Conservation (phyloP, 306 rosid species). For the Cyamopsis tetragonoloba region DNA sequence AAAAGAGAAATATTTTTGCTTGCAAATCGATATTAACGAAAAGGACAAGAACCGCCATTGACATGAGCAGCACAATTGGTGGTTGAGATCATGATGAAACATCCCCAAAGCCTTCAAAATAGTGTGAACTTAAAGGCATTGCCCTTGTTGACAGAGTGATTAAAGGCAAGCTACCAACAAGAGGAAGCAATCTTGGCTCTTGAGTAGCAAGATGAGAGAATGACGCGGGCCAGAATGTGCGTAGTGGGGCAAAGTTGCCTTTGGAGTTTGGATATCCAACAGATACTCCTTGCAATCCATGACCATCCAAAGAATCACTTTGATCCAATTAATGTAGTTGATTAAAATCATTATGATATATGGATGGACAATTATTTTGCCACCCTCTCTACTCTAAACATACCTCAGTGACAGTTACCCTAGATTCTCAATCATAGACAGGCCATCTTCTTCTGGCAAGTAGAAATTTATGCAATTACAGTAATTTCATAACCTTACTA, state of each 20-base stretch:
- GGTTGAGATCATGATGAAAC: constrained; percentile 65
- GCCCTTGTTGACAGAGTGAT: not conserved
- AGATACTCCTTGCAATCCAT: not conserved
- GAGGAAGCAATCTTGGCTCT: no score
- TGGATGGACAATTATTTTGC: not conserved
- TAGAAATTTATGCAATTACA: not conserved
- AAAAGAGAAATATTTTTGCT: constrained; percentile 35
- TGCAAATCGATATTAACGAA: constrained; percentile 61
- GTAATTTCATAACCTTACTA: not conserved
- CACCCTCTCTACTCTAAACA: not conserved
- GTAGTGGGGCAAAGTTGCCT: not conserved
- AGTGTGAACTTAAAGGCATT: constrained; percentile 43
- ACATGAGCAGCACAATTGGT: constrained; percentile 53
- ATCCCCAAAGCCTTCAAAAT: constrained; percentile 46
- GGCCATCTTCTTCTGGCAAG: not conserved
- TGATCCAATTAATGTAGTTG: not conserved
- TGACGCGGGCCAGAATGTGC: no score
- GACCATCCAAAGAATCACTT: not conserved
- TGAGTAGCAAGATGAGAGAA: no score
- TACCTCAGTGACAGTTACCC: not conserved
- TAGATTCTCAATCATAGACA: not conserved
- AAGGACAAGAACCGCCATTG: constrained; percentile 50
- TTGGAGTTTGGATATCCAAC: not conserved
- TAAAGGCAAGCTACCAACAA: no score
- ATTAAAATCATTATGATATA: not conserved